Percentiles rank a stretch among this genome's conserved stretches.
phyloP scores from a whole-genome alignment of 768 basidiomycete genomes.

The Strobilomyces echinocephalus region DNA sequence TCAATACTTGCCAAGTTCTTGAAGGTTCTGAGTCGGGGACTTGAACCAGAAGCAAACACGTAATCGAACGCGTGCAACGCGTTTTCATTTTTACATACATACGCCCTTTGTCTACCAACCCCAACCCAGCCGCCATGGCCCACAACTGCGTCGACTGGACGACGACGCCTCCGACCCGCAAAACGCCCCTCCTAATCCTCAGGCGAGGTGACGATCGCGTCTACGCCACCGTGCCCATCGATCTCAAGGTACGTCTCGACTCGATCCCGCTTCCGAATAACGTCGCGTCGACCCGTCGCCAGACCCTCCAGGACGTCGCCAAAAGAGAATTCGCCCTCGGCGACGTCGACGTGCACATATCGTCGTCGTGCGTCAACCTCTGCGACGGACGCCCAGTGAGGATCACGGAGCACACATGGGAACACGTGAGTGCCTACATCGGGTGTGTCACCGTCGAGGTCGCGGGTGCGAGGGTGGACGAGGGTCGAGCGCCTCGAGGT shows the following conservation, averaged over 20 bases:
- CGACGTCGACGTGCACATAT: conserved; percentile 8
- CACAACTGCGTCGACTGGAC: conserved; percentile 29
- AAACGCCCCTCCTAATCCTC: conserved; percentile 19
- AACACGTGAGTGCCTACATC: conserved; percentile 13
- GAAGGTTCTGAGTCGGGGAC: too few species aligned
- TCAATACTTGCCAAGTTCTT: too few species aligned
- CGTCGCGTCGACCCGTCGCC: neutral
- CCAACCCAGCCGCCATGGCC: conserved; percentile 8
- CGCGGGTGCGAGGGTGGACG: neutral
- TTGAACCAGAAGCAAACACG: too few species aligned
- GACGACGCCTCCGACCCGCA: conserved; percentile 14
- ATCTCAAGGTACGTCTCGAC: conserved; percentile 12
- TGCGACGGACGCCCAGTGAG: conserved; percentile 18
- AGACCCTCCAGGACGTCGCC: conserved; percentile 18
- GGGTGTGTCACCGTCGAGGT: conserved; percentile 22
- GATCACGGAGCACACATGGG: conserved; percentile 22
- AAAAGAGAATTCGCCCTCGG: conserved; percentile 21
- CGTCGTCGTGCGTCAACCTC: conserved; percentile 20
- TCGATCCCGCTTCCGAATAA: neutral
- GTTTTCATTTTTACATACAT: too few species aligned
- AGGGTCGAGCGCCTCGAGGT: conserved; percentile 1
- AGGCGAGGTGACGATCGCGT: conserved; percentile 10
- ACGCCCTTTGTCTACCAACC: neutral
- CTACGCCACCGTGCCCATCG: conserved; percentile 16
- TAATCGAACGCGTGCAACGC: too few species aligned